These are phyloP conservation scores for Mrakia frigida DNA, from an alignment of 768 basidiomycete genomes.

Conservation along the genomic window DNA sequence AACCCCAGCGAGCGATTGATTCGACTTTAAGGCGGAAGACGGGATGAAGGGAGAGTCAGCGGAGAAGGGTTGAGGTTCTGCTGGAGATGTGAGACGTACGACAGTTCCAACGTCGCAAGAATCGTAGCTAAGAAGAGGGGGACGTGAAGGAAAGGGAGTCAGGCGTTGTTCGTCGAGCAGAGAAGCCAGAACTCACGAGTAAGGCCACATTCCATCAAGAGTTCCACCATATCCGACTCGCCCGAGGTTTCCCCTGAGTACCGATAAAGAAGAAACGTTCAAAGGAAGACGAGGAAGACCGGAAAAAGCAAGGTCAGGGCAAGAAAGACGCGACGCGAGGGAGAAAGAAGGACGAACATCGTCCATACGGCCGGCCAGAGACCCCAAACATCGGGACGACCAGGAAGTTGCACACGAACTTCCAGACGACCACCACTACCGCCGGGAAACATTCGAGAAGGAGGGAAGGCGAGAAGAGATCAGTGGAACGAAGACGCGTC, in stretches of 20 bases:
- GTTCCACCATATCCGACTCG: conserved; percentile 61
- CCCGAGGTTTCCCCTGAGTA: conserved; percentile 63
- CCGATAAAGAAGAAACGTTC: no score
- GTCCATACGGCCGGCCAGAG: conserved; percentile 7
- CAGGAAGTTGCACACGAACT: conserved; percentile 62
- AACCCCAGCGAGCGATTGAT: conserved; percentile 63
- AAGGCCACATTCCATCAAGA: conserved; percentile 42
- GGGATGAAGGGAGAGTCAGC: conserved; percentile 50
- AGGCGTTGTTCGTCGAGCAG: conserved; percentile 55
- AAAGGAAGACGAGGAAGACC: no score
- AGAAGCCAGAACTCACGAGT: conserved; percentile 38
- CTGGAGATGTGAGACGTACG: neutral
- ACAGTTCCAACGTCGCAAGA: neutral
- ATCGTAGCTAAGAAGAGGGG: neutral
- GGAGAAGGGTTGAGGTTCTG: neutral
- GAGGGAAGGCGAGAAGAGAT: neutral
- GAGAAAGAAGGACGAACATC: neutral
- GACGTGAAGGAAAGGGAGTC: no score
- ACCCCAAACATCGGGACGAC: conserved; percentile 53
- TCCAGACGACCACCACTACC: conserved; percentile 81
- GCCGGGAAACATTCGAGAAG: no score
- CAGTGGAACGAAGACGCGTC: neutral
- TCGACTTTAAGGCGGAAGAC: conserved; percentile 60
- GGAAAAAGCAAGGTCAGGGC: no score
- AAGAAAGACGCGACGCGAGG: no score